A percentile compares a stretch with the other conserved stretches of the same genome.
Conservation (phyloP, 106 monocot genomes). For the Phalaenopsis aphrodite region DNA sequence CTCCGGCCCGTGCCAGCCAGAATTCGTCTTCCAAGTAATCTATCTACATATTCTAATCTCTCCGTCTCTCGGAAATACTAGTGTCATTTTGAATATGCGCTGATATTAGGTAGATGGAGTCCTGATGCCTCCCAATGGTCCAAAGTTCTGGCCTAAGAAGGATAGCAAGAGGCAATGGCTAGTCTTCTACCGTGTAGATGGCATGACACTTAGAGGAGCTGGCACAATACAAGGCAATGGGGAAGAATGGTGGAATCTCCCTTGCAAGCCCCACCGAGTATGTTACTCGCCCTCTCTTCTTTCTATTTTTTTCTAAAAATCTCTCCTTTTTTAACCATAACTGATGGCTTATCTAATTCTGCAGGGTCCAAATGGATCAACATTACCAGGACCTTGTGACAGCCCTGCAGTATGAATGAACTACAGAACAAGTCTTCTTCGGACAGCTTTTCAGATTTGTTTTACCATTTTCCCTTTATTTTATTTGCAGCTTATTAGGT, state of each 20-base stretch:
- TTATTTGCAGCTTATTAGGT: slow-evolving; percentile 71
- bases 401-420: slow-evolving; percentile 67
- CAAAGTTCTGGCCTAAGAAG: slow-evolving; percentile 70
- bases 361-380: slow-evolving; percentile 91
- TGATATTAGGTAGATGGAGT: slow-evolving; percentile 67
- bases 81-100: background rate
- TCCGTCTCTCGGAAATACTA: background rate
- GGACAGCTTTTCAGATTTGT: no score
- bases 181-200: slow-evolving; percentile 67
- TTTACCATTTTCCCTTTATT: background rate
- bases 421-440: background rate
- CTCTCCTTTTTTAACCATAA: no score
- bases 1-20: slow-evolving; percentile 78
- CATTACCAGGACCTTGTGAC: slow-evolving; percentile 83
- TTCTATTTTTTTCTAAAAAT: background rate
- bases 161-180: slow-evolving; percentile 89
- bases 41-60: no score
- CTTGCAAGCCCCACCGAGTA: slow-evolving; percentile 98
- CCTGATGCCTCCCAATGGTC: slow-evolving; percentile 86
- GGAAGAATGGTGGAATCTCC: slow-evolving; percentile 90
- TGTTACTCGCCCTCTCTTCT: background rate
- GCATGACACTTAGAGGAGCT: slow-evolving; percentile 54
- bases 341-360: background rate
- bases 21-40: slow-evolving; percentile 70
- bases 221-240: slow-evolving; percentile 93